A percentile compares a stretch with the other conserved stretches of the same genome.
phyloP scores from a whole-genome alignment of 306 rosid genomes.

The Begonia peltatifolia region DNA sequence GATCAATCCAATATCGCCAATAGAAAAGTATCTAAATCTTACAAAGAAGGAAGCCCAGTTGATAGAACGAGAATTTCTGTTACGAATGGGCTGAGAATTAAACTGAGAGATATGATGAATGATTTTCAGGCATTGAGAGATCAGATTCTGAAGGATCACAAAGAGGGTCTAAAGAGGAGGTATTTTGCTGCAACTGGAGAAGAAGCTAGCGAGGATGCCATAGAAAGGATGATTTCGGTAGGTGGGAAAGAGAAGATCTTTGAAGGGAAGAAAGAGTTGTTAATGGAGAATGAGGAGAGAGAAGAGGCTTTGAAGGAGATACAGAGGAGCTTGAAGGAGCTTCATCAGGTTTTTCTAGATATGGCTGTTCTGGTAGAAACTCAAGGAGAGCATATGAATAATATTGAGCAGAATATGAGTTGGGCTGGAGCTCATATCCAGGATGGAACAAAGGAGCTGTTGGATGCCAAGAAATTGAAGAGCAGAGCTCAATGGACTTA shows the following conservation, averaged over 20 bases:
- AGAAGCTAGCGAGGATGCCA: conserved; percentile 11
- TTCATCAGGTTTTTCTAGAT: conserved; percentile 14
- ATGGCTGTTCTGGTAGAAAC: conserved; percentile 13
- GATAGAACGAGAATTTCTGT: conserved; percentile 15
- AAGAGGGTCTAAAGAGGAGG: conserved; percentile 15
- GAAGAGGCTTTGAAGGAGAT: conserved; percentile 9
- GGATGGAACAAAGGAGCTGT: conserved; percentile 9
- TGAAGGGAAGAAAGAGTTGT: conserved; percentile 6
- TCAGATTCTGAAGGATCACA: conserved; percentile 11
- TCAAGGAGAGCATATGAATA: conserved; percentile 11
- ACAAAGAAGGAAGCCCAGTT: conserved; percentile 16
- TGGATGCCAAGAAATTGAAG: conserved; percentile 2
- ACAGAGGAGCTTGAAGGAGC: conserved; percentile 12
- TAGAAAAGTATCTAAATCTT: not conserved
- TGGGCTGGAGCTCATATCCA: conserved; percentile 5
- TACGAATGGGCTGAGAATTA: conserved; percentile 13
- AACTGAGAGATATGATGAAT: conserved; percentile 14
- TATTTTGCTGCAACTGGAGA: conserved; percentile 11
- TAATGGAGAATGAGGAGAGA: conserved; percentile 14
- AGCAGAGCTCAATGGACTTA: conserved; percentile 2
- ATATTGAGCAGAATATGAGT: conserved; percentile 9
- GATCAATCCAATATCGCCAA: conserved; percentile 10
- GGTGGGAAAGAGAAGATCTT: conserved; percentile 10
- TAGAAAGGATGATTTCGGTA: conserved; percentile 5
- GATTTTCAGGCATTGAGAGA: conserved; percentile 13